Evolutionary conservation across 139 green algal species (phyloP).

Genomic region (Tetraselmis chui): DNA sequence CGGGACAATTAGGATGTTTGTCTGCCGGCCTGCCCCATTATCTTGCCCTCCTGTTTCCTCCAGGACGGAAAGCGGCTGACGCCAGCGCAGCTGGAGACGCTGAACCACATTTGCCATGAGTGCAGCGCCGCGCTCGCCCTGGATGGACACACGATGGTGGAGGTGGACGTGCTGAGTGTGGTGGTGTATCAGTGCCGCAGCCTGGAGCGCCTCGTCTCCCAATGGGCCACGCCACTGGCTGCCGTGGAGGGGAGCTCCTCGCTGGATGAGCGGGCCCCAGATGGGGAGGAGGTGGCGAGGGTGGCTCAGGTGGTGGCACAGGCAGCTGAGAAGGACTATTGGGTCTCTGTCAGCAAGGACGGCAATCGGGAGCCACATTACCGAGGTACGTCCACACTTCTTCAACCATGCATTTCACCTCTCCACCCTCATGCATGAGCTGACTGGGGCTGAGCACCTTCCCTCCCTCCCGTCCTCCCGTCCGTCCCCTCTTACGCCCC

Average conservation of each 20-base stretch:
- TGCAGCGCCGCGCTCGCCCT: constrained; percentile 10
- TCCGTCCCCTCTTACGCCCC: background rate
- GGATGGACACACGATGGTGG: background rate
- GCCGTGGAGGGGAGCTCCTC: no score
- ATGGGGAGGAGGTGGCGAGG: constrained; percentile 21
- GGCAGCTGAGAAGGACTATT: constrained; percentile 54
- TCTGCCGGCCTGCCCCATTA: no score
- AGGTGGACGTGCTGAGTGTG: constrained; percentile 32
- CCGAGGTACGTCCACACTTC: constrained; percentile 19
- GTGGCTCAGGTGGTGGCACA: constrained; percentile 51
- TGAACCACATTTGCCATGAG: constrained; percentile 53
- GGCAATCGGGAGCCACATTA: constrained; percentile 72
- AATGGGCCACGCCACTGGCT: background rate
- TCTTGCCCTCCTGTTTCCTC: no score
- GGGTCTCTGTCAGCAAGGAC: constrained; percentile 61
- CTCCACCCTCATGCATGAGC: background rate
- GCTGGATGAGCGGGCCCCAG: background rate
- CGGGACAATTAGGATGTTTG: no score
- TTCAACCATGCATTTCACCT: no score
- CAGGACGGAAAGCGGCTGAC: constrained; percentile 60
- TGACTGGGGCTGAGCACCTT: background rate
- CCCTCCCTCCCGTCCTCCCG: background rate
- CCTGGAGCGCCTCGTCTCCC: constrained; percentile 31
- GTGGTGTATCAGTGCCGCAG: constrained; percentile 47
- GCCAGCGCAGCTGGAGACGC: constrained; percentile 52